Evolutionary conservation across 78 protist genomes (phyloP).

Genomic region (Planoprotostelium fungivorum): DNA sequence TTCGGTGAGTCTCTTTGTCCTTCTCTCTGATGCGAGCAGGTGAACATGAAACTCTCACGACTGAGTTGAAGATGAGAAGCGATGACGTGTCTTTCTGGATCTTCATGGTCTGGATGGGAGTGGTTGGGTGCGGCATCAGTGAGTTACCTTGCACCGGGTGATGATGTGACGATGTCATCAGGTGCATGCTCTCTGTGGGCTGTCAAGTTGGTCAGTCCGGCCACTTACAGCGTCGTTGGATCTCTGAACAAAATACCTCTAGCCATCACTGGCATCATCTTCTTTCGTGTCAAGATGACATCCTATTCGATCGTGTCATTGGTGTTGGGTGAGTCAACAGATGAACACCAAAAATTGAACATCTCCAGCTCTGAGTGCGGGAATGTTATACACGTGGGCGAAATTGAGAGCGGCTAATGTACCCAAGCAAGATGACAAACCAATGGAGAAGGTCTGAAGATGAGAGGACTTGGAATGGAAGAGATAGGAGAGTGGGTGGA

Average conservation of each 20-base stretch:
- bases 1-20: not conserved
- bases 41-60: no score
- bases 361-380: not conserved
- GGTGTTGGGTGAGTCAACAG: not conserved
- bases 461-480: no score
- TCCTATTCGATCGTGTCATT: not conserved
- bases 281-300: not conserved
- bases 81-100: not conserved
- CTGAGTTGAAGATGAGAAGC: not conserved
- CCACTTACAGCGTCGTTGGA: not conserved
- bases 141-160: not conserved
- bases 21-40: no score
- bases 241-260: not conserved
- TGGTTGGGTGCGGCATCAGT: not conserved
- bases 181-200: conserved; percentile 1
- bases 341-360: not conserved
- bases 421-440: no score
- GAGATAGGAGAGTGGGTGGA: no score
- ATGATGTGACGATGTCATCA: not conserved
- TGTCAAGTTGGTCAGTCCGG: not conserved
- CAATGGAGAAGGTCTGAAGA: no score
- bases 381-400: not conserved
- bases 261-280: not conserved
- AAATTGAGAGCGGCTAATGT: no score
- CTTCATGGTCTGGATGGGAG: not conserved